Conservation (phyloP, 2,329 filamentous ascomycete species). For the Coniochaeta hoffmannii region DNA sequence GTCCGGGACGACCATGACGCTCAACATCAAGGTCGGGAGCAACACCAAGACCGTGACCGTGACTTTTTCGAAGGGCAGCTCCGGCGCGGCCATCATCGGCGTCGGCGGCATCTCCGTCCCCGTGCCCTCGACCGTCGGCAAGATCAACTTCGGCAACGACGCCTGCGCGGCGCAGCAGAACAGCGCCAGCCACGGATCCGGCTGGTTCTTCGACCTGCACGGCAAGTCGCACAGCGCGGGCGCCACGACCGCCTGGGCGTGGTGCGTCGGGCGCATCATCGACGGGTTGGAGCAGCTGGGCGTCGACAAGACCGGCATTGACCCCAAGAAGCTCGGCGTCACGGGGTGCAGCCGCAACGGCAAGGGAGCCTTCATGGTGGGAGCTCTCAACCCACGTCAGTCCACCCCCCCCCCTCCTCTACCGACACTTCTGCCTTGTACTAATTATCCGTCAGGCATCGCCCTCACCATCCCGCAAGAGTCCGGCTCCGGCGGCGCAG, state of each 20-base stretch:
- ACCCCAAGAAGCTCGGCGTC: constrained; percentile 38
- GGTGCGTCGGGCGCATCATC: constrained; percentile 50
- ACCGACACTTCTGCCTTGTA: not conserved
- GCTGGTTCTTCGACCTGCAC: constrained; percentile 50
- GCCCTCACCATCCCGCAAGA: constrained; percentile 53
- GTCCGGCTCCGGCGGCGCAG: constrained; percentile 49
- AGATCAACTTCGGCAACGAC: constrained; percentile 49
- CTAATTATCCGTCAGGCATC: constrained; percentile 35
- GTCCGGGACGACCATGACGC: constrained; percentile 11
- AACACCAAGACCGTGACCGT: constrained; percentile 31
- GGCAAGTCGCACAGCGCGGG: constrained; percentile 43
- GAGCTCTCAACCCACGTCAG: constrained; percentile 31
- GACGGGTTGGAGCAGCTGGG: constrained; percentile 45
- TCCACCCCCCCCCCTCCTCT: not conserved
- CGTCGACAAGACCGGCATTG: constrained; percentile 31
- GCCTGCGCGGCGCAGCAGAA: constrained; percentile 40
- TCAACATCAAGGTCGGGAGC: constrained; percentile 22
- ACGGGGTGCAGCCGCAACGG: constrained; percentile 55
- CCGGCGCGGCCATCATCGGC: constrained; percentile 45
- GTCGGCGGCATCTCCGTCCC: constrained; percentile 44
- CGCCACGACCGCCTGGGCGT: constrained; percentile 51
- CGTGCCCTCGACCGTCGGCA: constrained; percentile 42
- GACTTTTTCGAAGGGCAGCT: constrained; percentile 27
- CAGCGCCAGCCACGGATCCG: constrained; percentile 38
- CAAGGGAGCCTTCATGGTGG: constrained; percentile 51